Evolutionary conservation across 164 flowering plant genomes (phyloP).

Genomic region (Berberis vulgaris): DNA sequence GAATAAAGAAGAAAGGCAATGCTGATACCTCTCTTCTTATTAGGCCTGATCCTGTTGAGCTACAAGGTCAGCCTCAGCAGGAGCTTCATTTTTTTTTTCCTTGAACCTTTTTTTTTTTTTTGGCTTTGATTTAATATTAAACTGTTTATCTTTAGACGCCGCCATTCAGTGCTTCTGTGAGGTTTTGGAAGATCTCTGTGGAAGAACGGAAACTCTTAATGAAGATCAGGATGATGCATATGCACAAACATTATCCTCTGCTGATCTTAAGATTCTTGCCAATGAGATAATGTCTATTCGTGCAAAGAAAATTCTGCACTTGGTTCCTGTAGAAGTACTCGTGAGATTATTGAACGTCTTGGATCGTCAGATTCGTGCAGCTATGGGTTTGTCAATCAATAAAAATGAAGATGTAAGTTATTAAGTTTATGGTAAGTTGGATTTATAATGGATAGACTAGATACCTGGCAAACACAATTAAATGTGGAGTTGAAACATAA

Average conservation of each 20-base stretch:
- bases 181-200: slow-evolving; percentile 65
- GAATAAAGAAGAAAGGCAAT: slow-evolving; percentile 47
- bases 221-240: slow-evolving; percentile 78
- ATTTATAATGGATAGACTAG: too few relatives aligned
- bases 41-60: slow-evolving; percentile 38
- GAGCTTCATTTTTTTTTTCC: background rate
- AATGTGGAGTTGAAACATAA: too few relatives aligned
- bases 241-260: slow-evolving; percentile 45
- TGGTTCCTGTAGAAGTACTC: slow-evolving; percentile 75
- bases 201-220: slow-evolving; percentile 52
- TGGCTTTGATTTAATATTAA: background rate
- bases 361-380: slow-evolving; percentile 84
- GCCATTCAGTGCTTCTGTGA: slow-evolving; percentile 49
- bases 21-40: slow-evolving; percentile 22
- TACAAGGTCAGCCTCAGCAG: slow-evolving; percentile 46
- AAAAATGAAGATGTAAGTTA: slow-evolving; percentile 74
- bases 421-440: too few relatives aligned
- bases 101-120: background rate
- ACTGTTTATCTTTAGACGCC: slow-evolving; percentile 36
- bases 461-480: too few relatives aligned
- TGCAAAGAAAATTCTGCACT: slow-evolving; percentile 57
- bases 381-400: slow-evolving; percentile 73
- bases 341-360: slow-evolving; percentile 56
- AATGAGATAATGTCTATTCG: slow-evolving; percentile 69
- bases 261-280: slow-evolving; percentile 55